Evolutionary conservation across 441 rosid genomes (phyloP).

Genomic region (Pelargonium myrrhifolium): DNA sequence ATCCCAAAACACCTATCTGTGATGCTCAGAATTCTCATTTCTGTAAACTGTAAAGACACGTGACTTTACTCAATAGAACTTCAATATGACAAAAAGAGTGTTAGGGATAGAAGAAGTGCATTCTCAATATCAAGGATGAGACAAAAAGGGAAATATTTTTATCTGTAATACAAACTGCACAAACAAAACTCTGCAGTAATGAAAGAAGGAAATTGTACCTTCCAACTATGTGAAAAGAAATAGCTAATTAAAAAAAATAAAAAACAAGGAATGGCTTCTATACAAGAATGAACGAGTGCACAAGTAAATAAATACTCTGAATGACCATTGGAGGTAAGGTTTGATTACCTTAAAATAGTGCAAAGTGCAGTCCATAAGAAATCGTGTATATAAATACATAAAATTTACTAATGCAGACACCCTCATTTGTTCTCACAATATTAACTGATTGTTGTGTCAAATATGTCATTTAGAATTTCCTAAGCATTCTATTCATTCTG

Average conservation of each 20-base stretch:
- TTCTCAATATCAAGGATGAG: background rate
- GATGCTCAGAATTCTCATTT: background rate
- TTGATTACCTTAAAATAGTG: background rate
- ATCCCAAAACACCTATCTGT: background rate
- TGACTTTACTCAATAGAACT: slow-evolving; percentile 2
- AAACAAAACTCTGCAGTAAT: background rate
- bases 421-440: background rate
- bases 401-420: background rate
- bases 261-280: no score
- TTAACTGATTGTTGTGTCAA: background rate
- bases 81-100: background rate
- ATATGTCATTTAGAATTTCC: background rate
- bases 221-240: background rate
- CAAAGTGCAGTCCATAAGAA: background rate
- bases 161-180: background rate
- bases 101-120: background rate
- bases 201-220: background rate
- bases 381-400: background rate
- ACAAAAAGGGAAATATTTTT: background rate
- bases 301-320: no score
- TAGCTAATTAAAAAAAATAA: no score
- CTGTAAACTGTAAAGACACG: background rate
- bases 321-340: no score
- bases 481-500: background rate
- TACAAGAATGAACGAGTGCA: background rate